phyloP scores from a whole-genome alignment of 2,329 filamentous ascomycete species.

The Stagonosporopsis chrysanthemi region DNA sequence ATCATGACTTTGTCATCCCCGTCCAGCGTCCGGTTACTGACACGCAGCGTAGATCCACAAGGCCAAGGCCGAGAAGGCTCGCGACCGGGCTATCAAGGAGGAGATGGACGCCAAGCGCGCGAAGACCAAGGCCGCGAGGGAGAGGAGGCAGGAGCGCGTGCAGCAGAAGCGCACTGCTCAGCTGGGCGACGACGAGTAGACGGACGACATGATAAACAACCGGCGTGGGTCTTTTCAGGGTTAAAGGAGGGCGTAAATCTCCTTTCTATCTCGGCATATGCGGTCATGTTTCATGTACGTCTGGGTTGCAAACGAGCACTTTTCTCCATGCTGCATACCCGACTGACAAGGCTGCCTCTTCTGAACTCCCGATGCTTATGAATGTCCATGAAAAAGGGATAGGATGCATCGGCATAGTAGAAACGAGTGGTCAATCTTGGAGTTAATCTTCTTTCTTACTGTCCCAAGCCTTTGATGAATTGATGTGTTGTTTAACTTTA shows the following conservation, averaged over 20 bases:
- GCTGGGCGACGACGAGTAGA: conserved; percentile 69
- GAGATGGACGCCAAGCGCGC: conserved; percentile 99
- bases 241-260: conserved; percentile 50
- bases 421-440: conserved; percentile 44
- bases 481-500: conserved; percentile 12
- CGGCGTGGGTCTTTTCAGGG: conserved; percentile 53
- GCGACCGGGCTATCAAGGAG: conserved; percentile 95
- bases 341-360: conserved; percentile 45
- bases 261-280: conserved; percentile 53
- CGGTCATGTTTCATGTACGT: conserved; percentile 56
- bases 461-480: conserved; percentile 17
- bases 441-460: conserved; percentile 33
- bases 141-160: conserved; percentile 95
- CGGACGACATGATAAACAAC: conserved; percentile 49
- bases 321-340: conserved; percentile 48
- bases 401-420: conserved; percentile 45
- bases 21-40: conserved; percentile 33
- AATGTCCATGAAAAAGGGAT: conserved; percentile 47
- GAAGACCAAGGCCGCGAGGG: conserved; percentile 99
- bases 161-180: conserved; percentile 89
- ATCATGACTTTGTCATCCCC: conserved; percentile 45
- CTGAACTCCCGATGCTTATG: conserved; percentile 45
- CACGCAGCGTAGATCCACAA: conserved; percentile 83
- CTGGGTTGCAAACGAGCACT: conserved; percentile 50
- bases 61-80: conserved; percentile 99